Percentiles rank a stretch among this genome's conserved stretches.
These are phyloP conservation scores for Termitomyces sp. DNA, from an alignment of 768 basidiomycete genomes.

Conservation along the genomic window DNA sequence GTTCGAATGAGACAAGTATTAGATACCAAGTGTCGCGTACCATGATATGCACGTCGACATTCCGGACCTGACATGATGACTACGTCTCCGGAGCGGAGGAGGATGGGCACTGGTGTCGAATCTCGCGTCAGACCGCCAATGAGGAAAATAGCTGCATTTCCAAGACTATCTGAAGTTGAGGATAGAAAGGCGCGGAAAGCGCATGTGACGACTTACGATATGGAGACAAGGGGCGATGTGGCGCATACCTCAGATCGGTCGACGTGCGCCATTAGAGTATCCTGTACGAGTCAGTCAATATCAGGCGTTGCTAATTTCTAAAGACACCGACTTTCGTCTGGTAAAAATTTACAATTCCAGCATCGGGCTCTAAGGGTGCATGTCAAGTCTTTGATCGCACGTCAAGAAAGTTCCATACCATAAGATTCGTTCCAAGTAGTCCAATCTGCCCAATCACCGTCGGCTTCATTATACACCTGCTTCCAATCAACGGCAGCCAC, in stretches of 20 bases:
- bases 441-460: slow-evolving; percentile 64
- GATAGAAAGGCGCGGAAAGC: not conserved
- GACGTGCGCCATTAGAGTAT: slow-evolving; percentile 96
- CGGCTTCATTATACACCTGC: slow-evolving; percentile 43
- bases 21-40: slow-evolving; percentile 36
- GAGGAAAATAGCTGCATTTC: slow-evolving; percentile 85
- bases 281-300: slow-evolving; percentile 31
- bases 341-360: slow-evolving; percentile 96
- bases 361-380: slow-evolving; percentile 71
- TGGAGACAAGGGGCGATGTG: slow-evolving; percentile 86
- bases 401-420: slow-evolving; percentile 36
- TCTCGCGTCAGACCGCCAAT: slow-evolving; percentile 83
- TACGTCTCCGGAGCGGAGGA: slow-evolving; percentile 88
- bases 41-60: slow-evolving; percentile 89
- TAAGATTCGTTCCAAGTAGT: slow-evolving; percentile 72
- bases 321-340: slow-evolving; percentile 52
- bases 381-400: not conserved
- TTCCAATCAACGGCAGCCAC: slow-evolving; percentile 69
- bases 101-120: slow-evolving; percentile 68
- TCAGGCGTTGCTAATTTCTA: not conserved
- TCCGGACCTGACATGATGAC: slow-evolving; percentile 89
- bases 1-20: not conserved
- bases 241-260: slow-evolving; percentile 94
- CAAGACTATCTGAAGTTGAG: slow-evolving; percentile 51
- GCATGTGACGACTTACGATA: slow-evolving; percentile 61